Evolutionary conservation across 257 asterid genomes (phyloP), one percentile per base, ranked within the genome.

Genomic region (Verbena officinalis): DNA sequence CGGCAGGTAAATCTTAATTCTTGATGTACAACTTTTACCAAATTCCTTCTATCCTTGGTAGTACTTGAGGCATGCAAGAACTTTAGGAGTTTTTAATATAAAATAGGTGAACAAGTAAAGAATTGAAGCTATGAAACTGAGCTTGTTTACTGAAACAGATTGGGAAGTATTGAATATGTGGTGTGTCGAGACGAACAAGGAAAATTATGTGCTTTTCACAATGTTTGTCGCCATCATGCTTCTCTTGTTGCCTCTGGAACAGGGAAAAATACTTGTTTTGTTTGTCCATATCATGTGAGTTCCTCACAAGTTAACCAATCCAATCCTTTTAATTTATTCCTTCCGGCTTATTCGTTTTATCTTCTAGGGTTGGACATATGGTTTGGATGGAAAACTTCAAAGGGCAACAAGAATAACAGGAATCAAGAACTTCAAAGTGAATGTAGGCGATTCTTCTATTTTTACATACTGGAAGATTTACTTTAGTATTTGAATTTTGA

Each of bases 211-310:
- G 95, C 92, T 71, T 91, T 91, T 74, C 98, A 89, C 79, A 91
- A 89, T 33, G 96, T 91, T 59, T 89, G 96, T 63, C 95, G 96
- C 62, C 98, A 91, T 76, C 98, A 89, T 44, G 98, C 96, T 3
- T 83, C 98, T 59, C 64, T 91, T 57, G 73, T 89, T 67, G 95
- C 89, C 33, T 80, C 85, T 1, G 95, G 95, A 43, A 71, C 81
- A 19, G 96, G 98, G 79, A 78, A 74, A 58, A 80, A 59, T 15
- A 70, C 95, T 50, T 86, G 96, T 75, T 89, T 89, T 72, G 89
- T 87, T 62, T 91, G 98, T 71, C 98, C 98, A 23, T 89, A 91
- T 70, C 98, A 91, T 71, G 98, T 86, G 83, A 91, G 96, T 80
- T 78, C 59, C 48, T 31, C 11, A 27, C n/a, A 17, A 27, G 64